Base-by-base conservation (phyloP, 2,329 filamentous ascomycete species). In the Elsinoe perseae region DNA sequence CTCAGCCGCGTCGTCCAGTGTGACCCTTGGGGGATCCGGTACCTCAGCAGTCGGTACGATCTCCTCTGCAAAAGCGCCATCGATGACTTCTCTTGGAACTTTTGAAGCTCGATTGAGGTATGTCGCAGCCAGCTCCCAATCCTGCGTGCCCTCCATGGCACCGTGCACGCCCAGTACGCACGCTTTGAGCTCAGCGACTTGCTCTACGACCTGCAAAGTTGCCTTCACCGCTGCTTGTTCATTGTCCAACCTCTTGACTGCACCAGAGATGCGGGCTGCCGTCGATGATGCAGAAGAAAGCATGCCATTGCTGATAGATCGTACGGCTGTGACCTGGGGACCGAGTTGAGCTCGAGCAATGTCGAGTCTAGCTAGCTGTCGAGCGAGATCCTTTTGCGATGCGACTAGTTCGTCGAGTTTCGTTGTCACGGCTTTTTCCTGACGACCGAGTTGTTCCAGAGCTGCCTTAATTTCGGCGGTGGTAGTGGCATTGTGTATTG, bases 1-100 rank as follows among this genome's bases (percentile, higher is more conserved):
- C 73, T 95, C 91, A 58, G 89, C 87, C 0, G 93, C 90, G 63
- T 83, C 83, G 66, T 95, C 84, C 56, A 98, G 77, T 4, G 93
- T 98, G 28, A 91, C 81, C 64, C 85, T 86, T 2, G 93, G 93
- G 34, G 89, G 80, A 70, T 98, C 93, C 0, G 93, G 93, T 12
- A 97, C 90, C 73, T 98, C 93, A 4, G 95, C 88, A 1, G 89
- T 97, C 0, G 93, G 93, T 7, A 98, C 93, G 67, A 95, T 92
- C 61, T 89, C 83, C 32, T 91, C 86, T 0, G 93, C 92, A 68
- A 98, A 98, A 14, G 83, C 81, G 23, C 93, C 89, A 62, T 86
- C 80, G 52, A 91, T 79, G 52, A 98, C 92, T 1, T 86, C 78
- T 52, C 84, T 79, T 0, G 92, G 91, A 10, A 98, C 84, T 62